A percentile compares a stretch with the other conserved stretches of the same genome.
These are phyloP conservation scores for Paraphaeosphaeria minitans DNA, from an alignment of 2,329 filamentous ascomycete species.

Conservation along the genomic window DNA sequence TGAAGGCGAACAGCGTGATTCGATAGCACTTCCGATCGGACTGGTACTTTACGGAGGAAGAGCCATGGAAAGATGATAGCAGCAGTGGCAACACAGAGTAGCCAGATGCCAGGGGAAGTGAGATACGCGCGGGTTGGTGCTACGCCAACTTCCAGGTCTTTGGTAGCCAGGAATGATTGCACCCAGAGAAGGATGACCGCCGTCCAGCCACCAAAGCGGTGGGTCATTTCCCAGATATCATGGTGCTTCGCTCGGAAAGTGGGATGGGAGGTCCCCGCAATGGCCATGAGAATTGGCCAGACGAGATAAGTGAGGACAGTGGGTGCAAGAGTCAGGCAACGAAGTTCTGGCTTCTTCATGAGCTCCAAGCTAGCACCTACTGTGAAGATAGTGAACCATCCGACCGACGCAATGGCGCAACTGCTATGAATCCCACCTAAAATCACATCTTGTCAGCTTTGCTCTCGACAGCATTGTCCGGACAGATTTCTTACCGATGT, in stretches of 20 bases:
- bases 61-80: constrained; percentile 78
- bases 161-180: constrained; percentile 33
- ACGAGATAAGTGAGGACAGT: constrained; percentile 40
- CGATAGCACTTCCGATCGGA: constrained; percentile 72
- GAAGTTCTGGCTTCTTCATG: constrained; percentile 23
- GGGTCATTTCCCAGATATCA: constrained; percentile 43
- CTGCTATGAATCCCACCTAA: constrained; percentile 42
- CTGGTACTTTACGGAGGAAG: constrained; percentile 69
- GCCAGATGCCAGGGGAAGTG: constrained; percentile 63
- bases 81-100: constrained; percentile 67
- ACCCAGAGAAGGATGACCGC: constrained; percentile 45
- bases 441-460: neutral
- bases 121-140: constrained; percentile 31
- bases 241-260: constrained; percentile 38
- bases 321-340: constrained; percentile 27
- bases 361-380: constrained; percentile 44
- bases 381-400: constrained; percentile 54
- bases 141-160: constrained; percentile 26
- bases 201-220: constrained; percentile 48
- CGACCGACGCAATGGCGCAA: constrained; percentile 39
- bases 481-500: constrained; percentile 32
- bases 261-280: constrained; percentile 40
- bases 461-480: neutral
- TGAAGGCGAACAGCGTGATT: constrained; percentile 74
- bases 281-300: constrained; percentile 34